Percentiles rank a stretch among this genome's conserved stretches.
Evolutionary conservation across 768 basidiomycete species (phyloP).

Genomic region (Agrocybe praecox): DNA sequence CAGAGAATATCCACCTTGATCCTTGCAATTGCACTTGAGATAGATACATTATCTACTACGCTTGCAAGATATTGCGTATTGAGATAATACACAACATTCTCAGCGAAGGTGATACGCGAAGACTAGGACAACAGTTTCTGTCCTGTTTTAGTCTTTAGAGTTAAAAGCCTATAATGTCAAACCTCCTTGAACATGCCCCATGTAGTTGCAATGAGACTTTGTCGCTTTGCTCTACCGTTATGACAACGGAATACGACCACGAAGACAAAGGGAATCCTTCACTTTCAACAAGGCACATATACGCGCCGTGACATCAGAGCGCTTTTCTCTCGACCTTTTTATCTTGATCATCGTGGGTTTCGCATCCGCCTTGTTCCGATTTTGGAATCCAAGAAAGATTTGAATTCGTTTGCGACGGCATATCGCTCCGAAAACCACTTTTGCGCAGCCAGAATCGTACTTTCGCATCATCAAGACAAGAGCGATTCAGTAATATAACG

Average conservation of each 20-base stretch:
- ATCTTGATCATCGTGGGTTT: not conserved
- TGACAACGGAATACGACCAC: not conserved
- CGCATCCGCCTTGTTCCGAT: not conserved
- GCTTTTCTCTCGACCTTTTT: not conserved
- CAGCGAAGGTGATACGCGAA: too few species aligned
- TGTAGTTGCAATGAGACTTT: not conserved
- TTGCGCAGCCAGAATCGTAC: too few species aligned
- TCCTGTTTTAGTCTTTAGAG: not conserved
- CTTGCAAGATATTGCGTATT: too few species aligned
- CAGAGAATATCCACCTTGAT: too few species aligned
- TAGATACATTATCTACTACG: too few species aligned
- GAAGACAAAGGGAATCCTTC: not conserved
- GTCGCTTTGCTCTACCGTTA: not conserved
- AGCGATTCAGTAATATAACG: too few species aligned
- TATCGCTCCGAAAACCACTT: not conserved
- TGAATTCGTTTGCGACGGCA: not conserved
- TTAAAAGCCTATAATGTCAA: not conserved
- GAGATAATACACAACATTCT: too few species aligned
- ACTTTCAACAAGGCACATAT: not conserved
- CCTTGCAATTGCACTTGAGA: too few species aligned
- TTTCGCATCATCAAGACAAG: too few species aligned
- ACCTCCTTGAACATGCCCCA: not conserved
- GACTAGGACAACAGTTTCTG: too few species aligned
- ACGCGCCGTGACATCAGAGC: not conserved
- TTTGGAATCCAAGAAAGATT: not conserved